phyloP scores from a whole-genome alignment of 306 rosid genomes.

The Rosa chinensis region DNA sequence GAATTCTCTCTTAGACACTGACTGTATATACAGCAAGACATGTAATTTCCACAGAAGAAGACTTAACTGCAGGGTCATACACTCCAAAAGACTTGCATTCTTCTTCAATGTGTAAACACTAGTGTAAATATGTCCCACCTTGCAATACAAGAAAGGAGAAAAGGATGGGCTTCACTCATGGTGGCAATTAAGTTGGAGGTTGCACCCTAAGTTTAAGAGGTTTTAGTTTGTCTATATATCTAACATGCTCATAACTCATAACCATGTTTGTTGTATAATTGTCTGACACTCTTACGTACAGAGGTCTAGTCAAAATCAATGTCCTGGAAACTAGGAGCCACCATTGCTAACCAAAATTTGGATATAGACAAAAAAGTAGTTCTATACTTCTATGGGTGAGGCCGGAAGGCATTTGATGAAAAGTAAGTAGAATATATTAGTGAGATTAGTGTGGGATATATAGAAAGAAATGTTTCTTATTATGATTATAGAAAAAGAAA shows the following conservation, averaged over 20 bases:
- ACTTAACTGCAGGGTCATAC: neutral
- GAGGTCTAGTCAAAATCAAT: conserved; percentile 1
- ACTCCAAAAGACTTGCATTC: neutral
- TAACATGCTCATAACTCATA: conserved; percentile 30
- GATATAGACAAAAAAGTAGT: neutral
- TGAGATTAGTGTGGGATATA: neutral
- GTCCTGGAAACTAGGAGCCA: neutral
- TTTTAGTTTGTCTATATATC: neutral
- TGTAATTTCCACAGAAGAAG: neutral
- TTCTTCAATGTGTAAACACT: conserved; percentile 7
- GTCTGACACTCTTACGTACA: neutral
- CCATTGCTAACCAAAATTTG: neutral
- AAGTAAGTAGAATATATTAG: neutral
- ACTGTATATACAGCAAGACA: neutral
- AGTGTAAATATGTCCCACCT: neutral
- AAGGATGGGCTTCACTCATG: conserved; percentile 9
- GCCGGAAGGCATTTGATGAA: neutral
- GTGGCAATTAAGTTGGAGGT: neutral
- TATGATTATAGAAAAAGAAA: neutral
- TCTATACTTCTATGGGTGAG: neutral
- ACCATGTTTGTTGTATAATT: conserved; percentile 1
- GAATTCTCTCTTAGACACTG: neutral
- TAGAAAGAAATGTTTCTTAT: neutral
- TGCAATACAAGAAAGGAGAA: conserved; percentile 10
- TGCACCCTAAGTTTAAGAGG: conserved; percentile 2